Base-by-base conservation (phyloP, 1,139 yeast species). In the Yamadazyma aaseri region DNA sequence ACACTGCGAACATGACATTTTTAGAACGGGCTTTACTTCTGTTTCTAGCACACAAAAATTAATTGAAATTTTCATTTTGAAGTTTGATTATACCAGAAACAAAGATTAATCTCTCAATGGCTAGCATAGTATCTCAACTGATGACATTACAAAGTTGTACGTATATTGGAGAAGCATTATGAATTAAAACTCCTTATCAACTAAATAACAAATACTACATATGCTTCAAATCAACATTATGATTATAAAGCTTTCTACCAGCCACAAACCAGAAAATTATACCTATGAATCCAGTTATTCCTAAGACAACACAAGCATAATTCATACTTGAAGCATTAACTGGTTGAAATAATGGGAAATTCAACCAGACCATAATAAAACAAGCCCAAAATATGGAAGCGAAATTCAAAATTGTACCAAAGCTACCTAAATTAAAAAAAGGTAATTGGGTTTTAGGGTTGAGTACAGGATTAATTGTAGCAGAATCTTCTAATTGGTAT, bases 261-360 rank as follows among this genome's bases (percentile, higher is more conserved):
- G 50, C 49, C 5, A 31, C 26, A 29, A 58, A 39, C 63, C 67
- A 62, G 20, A 57, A 43, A 5, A 53, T 41, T 0, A 53, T 36
- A 5, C 64, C 63, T 17, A 60, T 46, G 4, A 54, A 32, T 15
- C 55, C 45, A 1, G 63, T 61, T n/a, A 56, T 47, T 12, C 64
- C 66, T 25, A 63, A 44, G 2, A 64, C 65, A 2, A 56, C 69
- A 34, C 60, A 57, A 1, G 69, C 63, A 40, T 62, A 64, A 41
- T 64, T 63, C 70, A 64, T 64, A 28, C 51, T 55, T 13, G 48
- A 50, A 4, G 63, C 45, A 20, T 49, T 46, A 6, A 63, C 67
- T 2, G 70, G 69, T 23, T 47, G 40, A 1, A 43, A 40, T 5
- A 55, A 35, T 9, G 65, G 65, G 40, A 60, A 58, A 31, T 53